phyloP scores from a whole-genome alignment of 2,329 filamentous ascomycete genomes.

The Pseudogymnoascus sp. region DNA sequence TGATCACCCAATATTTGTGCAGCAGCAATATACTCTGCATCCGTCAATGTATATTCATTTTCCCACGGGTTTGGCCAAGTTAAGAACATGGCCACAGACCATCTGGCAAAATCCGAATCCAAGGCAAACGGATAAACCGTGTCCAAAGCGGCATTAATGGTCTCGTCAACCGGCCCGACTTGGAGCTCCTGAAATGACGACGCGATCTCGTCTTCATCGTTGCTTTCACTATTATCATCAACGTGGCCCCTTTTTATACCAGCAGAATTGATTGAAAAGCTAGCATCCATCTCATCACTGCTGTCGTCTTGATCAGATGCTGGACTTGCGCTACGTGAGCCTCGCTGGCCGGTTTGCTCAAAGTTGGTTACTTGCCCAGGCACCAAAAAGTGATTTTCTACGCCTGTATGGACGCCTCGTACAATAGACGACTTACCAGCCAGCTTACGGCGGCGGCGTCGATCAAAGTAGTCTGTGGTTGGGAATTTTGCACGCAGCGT shows the following conservation, averaged over 20 bases:
- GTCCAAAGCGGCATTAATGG: constrained; percentile 16
- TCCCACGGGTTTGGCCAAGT: constrained; percentile 49
- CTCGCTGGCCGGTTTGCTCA: constrained; percentile 34
- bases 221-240: constrained; percentile 16
- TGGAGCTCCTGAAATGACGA: constrained; percentile 27
- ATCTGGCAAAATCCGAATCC: constrained; percentile 28
- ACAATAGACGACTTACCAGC: not conserved
- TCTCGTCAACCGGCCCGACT: constrained; percentile 21
- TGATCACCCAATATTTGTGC: constrained; percentile 69
- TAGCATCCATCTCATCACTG: constrained; percentile 43
- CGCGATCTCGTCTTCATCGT: constrained; percentile 22
- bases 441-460: constrained; percentile 11
- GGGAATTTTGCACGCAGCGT: constrained; percentile 17
- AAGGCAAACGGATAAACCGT: constrained; percentile 24
- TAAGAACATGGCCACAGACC: constrained; percentile 48
- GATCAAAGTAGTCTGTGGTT: constrained; percentile 23
- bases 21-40: constrained; percentile 57
- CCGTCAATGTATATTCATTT: constrained; percentile 30
- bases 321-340: constrained; percentile 42
- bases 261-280: constrained; percentile 41
- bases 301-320: constrained; percentile 51
- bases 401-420: not conserved
- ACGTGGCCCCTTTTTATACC: constrained; percentile 28
- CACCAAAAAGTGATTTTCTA: not conserved
- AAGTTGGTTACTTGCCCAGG: constrained; percentile 10